Evolutionary conservation across 331 rosid genomes (phyloP), one percentile per base, ranked within the genome.

Genomic region (Pyracantha coccinea): DNA sequence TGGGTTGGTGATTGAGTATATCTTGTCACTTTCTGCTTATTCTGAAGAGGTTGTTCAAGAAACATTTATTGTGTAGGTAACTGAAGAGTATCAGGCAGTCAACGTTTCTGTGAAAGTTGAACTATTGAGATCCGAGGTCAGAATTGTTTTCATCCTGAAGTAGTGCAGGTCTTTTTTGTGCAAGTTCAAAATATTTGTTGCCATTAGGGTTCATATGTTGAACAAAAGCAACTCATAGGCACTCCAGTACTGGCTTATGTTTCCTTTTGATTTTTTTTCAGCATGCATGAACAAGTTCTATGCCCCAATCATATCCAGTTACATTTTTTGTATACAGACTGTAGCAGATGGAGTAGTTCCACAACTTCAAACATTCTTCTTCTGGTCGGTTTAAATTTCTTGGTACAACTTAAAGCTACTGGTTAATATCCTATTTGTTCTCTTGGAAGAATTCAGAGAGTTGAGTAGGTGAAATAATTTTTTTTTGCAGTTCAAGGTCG

Each of bases 11-110:
- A 73, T 78, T 83, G 16, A 45, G 60, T 63, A 77, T 78, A 32
- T 73, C 52, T 78, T 70, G 74, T 85, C 59, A 76, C 66, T 77
- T 70, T 53, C 77, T 82, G 64, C 69, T 74, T 77, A 71, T 78
- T 60, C 47, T 65, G 79, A 68, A 69, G 82, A 38, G 62, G 78
- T 55, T 82, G 61, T 70, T 81, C 55, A 82, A 82, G 72, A 67
- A 75, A 53, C 80, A 20, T 85, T 72, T 82, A 4, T 82, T 83
- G 84, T 88, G 80, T 79, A 94, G 99, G 99, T 90, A 58, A 87
- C 96, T 74, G 93, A 88, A 81, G 97, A 92, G 82, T 94, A 90
- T 85, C 97, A 85, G 83, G 95, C 97, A 19, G 99, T 94, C 76
- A 94, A 88, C 14, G 96, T 92, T 86, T 94, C 97, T 62, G 99